Percentiles rank a stretch among this genome's conserved stretches.
Conservation (phyloP, 257 asterid species). For the Jacaranda mimosifolia region DNA sequence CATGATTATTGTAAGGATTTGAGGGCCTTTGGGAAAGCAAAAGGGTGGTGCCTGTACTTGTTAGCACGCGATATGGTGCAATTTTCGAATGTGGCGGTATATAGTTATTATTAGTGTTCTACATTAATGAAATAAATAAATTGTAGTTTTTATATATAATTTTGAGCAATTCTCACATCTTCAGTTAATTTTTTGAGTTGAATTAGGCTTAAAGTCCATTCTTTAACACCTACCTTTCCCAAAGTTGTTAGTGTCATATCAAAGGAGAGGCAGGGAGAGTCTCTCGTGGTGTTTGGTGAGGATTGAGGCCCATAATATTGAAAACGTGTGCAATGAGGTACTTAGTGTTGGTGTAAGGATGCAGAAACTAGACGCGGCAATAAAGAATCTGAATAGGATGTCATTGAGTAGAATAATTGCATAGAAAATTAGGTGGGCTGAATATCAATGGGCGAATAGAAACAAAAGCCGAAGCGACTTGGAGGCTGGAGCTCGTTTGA, state of each 20-base stretch:
- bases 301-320: constrained; percentile 98
- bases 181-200: too few relatives aligned
- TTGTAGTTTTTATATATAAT: too few relatives aligned
- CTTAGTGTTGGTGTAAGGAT: constrained; percentile 91
- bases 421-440: too few relatives aligned
- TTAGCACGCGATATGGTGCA: constrained; percentile 96
- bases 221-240: too few relatives aligned
- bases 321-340: constrained; percentile 97
- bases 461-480: too few relatives aligned
- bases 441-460: too few relatives aligned
- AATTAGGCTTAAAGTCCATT: too few relatives aligned
- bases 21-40: constrained; percentile 80
- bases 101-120: too few relatives aligned
- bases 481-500: too few relatives aligned
- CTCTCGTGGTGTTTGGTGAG: constrained; percentile 97
- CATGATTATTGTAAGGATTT: constrained; percentile 63
- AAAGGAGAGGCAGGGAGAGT: constrained; percentile 96
- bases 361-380: constrained; percentile 97
- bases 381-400: constrained; percentile 88
- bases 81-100: constrained; percentile 92
- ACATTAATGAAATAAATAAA: too few relatives aligned
- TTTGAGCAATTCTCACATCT: too few relatives aligned
- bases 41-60: constrained; percentile 97
- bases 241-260: constrained; percentile 97
- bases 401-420: constrained; percentile 1